Conservation (phyloP, 2,329 filamentous ascomycete genomes). For the Parascedosporium putredinis region DNA sequence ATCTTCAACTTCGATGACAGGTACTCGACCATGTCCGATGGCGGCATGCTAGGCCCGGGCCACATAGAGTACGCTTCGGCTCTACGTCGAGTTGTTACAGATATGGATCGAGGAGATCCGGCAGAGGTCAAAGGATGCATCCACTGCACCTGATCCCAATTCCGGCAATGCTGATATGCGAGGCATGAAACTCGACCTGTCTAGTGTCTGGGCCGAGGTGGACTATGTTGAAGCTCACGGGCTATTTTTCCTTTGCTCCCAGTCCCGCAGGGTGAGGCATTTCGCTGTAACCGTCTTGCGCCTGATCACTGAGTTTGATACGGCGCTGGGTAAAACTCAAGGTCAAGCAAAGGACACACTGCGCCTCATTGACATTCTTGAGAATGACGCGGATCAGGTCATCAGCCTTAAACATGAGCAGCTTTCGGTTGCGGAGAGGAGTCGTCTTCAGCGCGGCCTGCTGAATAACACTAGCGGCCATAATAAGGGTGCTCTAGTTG, state of each 20-base stretch:
- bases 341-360: conserved; percentile 49
- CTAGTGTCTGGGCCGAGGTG: conserved; percentile 82
- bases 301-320: conserved; percentile 88
- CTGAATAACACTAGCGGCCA: conserved; percentile 77
- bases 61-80: conserved; percentile 89
- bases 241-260: conserved; percentile 92
- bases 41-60: conserved; percentile 84
- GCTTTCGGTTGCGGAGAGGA: conserved; percentile 83
- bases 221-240: conserved; percentile 96
- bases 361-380: conserved; percentile 82
- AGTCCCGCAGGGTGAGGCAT: conserved; percentile 77
- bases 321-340: conserved; percentile 63
- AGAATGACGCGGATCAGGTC: conserved; percentile 77
- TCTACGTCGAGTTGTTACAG: conserved; percentile 87
- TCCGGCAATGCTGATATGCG: conserved; percentile 49
- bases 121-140: conserved; percentile 67
- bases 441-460: conserved; percentile 80
- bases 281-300: conserved; percentile 89
- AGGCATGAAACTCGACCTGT: conserved; percentile 71
- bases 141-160: conserved; percentile 51
- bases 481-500: conserved; percentile 75
- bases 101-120: conserved; percentile 98
- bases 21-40: conserved; percentile 96
- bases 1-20: conserved; percentile 98
- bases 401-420: conserved; percentile 90